Evolutionary conservation across 305 asterid species (phyloP), one percentile per base, ranked within the genome.

Genomic region (Lippia alba): DNA sequence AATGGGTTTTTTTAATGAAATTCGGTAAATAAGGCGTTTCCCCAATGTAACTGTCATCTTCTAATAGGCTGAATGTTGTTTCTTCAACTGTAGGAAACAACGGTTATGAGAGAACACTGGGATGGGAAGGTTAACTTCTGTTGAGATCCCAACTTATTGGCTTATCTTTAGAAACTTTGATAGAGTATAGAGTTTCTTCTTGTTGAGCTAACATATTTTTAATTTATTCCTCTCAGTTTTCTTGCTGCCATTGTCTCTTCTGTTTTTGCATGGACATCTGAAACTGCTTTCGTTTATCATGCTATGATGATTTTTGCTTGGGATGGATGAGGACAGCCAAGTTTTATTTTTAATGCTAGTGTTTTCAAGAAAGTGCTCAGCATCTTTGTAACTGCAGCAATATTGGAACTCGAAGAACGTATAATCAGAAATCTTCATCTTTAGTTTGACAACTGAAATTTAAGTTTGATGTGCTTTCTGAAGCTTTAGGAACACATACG

Each of bases 301-400:
- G 99, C 92, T 74, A 94, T 94, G 99, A 90, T 94, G 70, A 91
- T 94, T 67, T 75, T 95, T 82, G 98, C 99, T 80, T 92, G 99
- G 98, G 89, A 92, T 76, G 97, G 94, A 62, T 5, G 9, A 6
- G 61, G 89, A 39, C 80, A 85, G 55, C 89, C 89, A 71, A 88
- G 86, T 77, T 66, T 84, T 18, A 79, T 86, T 45, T 94, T 91
- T 72, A 83, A 81, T 64, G 46, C 87, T 62, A 46, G 76, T 51
- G 96, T 83, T 70, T 90, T 94, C 86, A 90, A 87, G 85, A 88
- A 88, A 88, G 97, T 90, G 51, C 82, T 91, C 67, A 94, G 99
- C 80, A 73, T 91, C 80, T 95, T 95, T 81, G 90, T 92, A 74
- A 90, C 97, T 77, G 99, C 99, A 76, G 97, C 99, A 75, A 80